These are phyloP conservation scores for Amanita exitialis DNA, from an alignment of 768 basidiomycete species.

Conservation along the genomic window DNA sequence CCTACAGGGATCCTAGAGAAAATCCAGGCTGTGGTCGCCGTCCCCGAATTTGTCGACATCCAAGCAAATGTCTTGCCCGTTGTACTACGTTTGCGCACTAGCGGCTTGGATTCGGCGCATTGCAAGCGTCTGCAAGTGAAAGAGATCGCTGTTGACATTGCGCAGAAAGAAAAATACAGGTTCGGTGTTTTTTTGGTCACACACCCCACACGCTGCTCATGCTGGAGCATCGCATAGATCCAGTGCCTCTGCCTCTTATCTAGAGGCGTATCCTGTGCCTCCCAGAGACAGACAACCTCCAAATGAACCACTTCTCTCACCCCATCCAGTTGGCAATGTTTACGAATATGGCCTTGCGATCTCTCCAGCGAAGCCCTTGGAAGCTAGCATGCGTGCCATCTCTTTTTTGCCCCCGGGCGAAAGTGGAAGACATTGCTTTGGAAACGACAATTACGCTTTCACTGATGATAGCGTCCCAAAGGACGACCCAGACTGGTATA, in stretches of 20 bases:
- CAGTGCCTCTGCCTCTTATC: constrained; percentile 29
- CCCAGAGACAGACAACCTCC: constrained; percentile 54
- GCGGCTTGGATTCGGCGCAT: constrained; percentile 35
- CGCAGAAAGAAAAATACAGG: constrained; percentile 63
- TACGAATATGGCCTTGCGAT: constrained; percentile 33
- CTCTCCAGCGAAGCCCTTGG: constrained; percentile 8
- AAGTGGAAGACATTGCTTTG: constrained; percentile 36
- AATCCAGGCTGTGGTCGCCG: constrained; percentile 53
- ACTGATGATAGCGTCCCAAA: constrained; percentile 22
- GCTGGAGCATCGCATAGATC: constrained; percentile 22
- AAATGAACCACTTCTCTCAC: constrained; percentile 38
- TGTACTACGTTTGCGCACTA: constrained; percentile 48
- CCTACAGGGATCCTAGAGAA: constrained; percentile 47
- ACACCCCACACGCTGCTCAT: background rate
- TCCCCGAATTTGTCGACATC: constrained; percentile 45
- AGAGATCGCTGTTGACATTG: constrained; percentile 44
- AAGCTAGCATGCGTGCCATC: constrained; percentile 25
- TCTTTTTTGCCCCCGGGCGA: constrained; percentile 40
- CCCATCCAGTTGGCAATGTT: constrained; percentile 45
- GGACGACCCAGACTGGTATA: constrained; percentile 40
- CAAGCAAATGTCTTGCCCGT: constrained; percentile 41
- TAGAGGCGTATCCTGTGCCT: constrained; percentile 45
- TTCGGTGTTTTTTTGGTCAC: constrained; percentile 20
- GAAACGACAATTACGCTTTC: constrained; percentile 42
- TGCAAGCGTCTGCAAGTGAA: constrained; percentile 47